phyloP scores from a whole-genome alignment of 1,284 basidiomycete genomes.

The Austropuccinia psidii region DNA sequence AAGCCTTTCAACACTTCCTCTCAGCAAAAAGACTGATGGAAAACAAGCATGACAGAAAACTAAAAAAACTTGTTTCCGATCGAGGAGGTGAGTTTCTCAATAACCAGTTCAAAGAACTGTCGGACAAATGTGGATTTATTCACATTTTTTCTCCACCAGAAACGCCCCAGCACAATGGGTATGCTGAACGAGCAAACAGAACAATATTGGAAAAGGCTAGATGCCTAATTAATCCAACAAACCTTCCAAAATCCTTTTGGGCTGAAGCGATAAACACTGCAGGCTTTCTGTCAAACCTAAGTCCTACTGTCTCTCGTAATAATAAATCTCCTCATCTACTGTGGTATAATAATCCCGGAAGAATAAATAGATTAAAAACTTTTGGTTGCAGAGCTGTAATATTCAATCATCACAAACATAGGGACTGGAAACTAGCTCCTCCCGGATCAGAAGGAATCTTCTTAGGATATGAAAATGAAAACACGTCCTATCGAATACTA shows the following conservation, averaged over 20 bases:
- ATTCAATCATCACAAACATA: too few species aligned
- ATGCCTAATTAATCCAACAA: slow-evolving; percentile 42
- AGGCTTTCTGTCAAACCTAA: slow-evolving; percentile 47
- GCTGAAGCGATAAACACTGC: slow-evolving; percentile 45
- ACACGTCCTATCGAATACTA: too few species aligned
- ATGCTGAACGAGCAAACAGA: not conserved
- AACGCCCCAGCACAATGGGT: not conserved
- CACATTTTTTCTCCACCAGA: not conserved
- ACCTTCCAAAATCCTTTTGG: slow-evolving; percentile 47
- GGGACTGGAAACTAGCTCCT: too few species aligned
- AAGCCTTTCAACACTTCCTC: not conserved
- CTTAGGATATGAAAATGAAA: too few species aligned
- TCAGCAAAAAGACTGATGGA: not conserved
- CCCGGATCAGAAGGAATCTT: too few species aligned
- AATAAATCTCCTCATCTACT: too few species aligned
- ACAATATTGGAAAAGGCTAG: slow-evolving; percentile 33
- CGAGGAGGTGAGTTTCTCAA: slow-evolving; percentile 1
- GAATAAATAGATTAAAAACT: too few species aligned
- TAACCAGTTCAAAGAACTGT: not conserved
- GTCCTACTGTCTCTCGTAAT: too few species aligned
- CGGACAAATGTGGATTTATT: not conserved
- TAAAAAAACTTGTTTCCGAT: not conserved
- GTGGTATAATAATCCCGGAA: too few species aligned
- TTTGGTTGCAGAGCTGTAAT: too few species aligned
- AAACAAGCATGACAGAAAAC: not conserved